Evolutionary conservation across 768 basidiomycete species (phyloP), one percentile per base, ranked within the genome.

Genomic region (Tulasnella sp.): DNA sequence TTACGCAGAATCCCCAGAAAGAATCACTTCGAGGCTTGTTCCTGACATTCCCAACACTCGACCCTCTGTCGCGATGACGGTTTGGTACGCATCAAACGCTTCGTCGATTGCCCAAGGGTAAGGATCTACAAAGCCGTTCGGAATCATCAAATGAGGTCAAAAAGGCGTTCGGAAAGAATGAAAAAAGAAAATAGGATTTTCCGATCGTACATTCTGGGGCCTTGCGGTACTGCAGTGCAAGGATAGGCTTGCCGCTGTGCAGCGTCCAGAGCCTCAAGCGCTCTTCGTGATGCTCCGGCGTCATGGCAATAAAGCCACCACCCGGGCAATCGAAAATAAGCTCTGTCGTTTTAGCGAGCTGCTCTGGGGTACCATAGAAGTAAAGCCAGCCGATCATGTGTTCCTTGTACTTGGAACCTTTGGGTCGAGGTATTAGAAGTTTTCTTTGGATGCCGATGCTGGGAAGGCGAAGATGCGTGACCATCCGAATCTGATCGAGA

Each of bases 51-150:
- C 97, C 77, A 99, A 90, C 31, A 91, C 87, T 74, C 88, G 86
- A 12, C 97, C 98, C 80, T 88, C 91, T 21, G 94, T 93, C 84
- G 94, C 93, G 27, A 92, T 89, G 31, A 99, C 87, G 10, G 94
- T 87, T 40, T 90, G 89, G 85, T 98, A 99, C 7, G 90, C 89
- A 86, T 99, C 98, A 85, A 96, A 98, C 21, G 92, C 92, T 83
- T 99, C 97, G 84, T 99, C 96, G 80, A 96, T 92, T 6, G 96
- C 96, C 85, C 94, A 99, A 0, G 98, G 98, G 85, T 96, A 99
- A 18, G 97, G 98, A 88, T 98, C 97, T 96, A 81, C 56, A 39
- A 75, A 72, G 4, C 10, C 39, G 42, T 71, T 38, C 71, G 42
- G 72, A 27, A 52, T 18, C 36, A n/a, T 21, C 39, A 74, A 40